phyloP scores from a whole-genome alignment of 2,329 filamentous ascomycete genomes.

The Bisporella sp. region DNA sequence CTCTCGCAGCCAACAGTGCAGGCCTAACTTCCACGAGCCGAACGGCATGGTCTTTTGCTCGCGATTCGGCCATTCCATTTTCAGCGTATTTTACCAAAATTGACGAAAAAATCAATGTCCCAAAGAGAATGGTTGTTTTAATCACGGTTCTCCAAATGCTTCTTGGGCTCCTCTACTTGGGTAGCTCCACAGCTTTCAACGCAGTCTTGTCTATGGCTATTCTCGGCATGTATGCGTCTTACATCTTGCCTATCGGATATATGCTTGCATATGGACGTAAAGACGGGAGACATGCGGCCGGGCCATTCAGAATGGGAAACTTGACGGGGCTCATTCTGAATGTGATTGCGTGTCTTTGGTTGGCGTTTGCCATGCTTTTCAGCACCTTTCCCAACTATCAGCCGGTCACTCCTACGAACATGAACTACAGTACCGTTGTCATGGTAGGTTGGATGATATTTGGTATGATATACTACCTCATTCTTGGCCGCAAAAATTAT shows the following conservation, averaged over 20 bases:
- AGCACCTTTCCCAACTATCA: constrained; percentile 36
- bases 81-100: constrained; percentile 9
- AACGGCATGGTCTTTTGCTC: constrained; percentile 37
- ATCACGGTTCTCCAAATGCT: constrained; percentile 25
- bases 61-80: constrained; percentile 34
- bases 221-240: constrained; percentile 36
- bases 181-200: constrained; percentile 34
- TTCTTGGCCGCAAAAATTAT: constrained; percentile 30
- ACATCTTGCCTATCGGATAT: constrained; percentile 32
- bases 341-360: constrained; percentile 43
- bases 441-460: constrained; percentile 28
- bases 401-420: constrained; percentile 38
- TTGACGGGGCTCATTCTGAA: constrained; percentile 47
- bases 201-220: constrained; percentile 37
- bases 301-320: constrained; percentile 45
- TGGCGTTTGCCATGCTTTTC: constrained; percentile 49
- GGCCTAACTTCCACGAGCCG: constrained; percentile 31
- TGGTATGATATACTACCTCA: constrained; percentile 34
- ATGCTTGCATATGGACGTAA: constrained; percentile 24
- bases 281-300: constrained; percentile 6
- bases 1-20: constrained; percentile 18
- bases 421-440: constrained; percentile 42
- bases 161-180: constrained; percentile 32
- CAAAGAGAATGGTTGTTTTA: constrained; percentile 5
- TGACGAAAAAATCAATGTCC: constrained; percentile 8